Base-by-base conservation (phyloP, 2,329 filamentous ascomycete species). In the Aspergillus melleus region DNA sequence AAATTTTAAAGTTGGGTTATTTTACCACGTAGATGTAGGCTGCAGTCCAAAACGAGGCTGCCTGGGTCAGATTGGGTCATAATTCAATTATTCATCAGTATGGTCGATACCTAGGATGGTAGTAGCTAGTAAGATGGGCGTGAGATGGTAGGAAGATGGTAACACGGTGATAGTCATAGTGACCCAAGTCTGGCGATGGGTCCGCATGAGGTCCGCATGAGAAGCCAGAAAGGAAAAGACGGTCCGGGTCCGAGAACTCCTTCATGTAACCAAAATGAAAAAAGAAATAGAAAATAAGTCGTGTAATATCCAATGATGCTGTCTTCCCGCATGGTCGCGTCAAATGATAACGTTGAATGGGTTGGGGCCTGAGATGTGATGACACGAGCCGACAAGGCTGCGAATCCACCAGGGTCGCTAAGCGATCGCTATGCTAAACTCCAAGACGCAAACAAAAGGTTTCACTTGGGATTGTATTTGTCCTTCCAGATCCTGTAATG, bases 401-500 rank as follows among this genome's bases (percentile, higher is more conserved):
- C 14, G 6, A 42, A n/a, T 42, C 36, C 36, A n/a, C 16, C 36
- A 16, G 16, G 14, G 16, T 42, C 36, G 3, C 36, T 16, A 42
- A 8, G 14, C 14, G 11, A 2, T 36, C 49, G 22, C 19, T 12
- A 9, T 36, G 29, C 22, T 53, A 14, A 22, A 3, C 10, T 39
- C 51, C 30, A 50, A 4, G 47, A 26, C 22, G 5, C 26, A 29
- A 8, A 36, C 32, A 12, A 36, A 16, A 36, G 16, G 5, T 10
- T 39, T 68, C 72, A 80, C 71, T 82, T 81, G 20, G 82, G 81
- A 64, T 82, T 84, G 79, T 98, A 97, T 79, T 98, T 98, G 64
- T 96, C 92, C 76, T 98, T 98, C 92, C 94, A 97, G 73, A 98
- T 97, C 93, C 92, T 96, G 58, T 53, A 47, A 54, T 46, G 2